Conservation (phyloP, 2,329 filamentous ascomycete genomes). For the Colletotrichum endophyticum region DNA sequence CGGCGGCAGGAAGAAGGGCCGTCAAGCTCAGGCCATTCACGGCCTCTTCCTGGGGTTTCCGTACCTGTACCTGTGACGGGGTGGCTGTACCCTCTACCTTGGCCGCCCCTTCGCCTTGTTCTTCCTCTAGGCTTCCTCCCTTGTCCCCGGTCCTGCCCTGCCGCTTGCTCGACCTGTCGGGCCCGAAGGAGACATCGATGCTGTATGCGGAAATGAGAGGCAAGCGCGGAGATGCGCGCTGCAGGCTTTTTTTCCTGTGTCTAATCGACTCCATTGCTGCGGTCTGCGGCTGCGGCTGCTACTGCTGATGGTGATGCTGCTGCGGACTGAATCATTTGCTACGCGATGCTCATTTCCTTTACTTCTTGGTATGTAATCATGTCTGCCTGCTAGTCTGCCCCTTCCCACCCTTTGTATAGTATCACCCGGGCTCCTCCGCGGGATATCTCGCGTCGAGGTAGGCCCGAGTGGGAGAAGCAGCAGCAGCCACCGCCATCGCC, state of each 20-base stretch:
- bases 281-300: neutral
- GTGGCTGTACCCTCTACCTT: neutral
- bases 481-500: neutral
- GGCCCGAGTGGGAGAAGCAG: neutral
- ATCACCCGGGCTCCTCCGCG: neutral
- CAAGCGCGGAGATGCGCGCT: neutral
- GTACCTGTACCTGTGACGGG: neutral
- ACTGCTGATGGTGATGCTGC: neutral
- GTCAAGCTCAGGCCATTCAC: neutral
- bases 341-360: neutral
- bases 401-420: neutral
- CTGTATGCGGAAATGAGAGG: neutral
- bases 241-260: neutral
- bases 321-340: neutral
- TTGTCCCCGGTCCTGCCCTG: neutral
- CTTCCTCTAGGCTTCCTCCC: neutral
- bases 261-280: neutral
- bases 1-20: neutral
- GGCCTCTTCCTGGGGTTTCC: neutral
- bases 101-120: neutral
- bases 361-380: neutral
- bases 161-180: neutral
- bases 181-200: neutral
- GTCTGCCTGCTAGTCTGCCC: neutral
- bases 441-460: neutral